Evolutionary conservation across 345 rosid species (phyloP).

Genomic region (Gynandropsis gynandra): DNA sequence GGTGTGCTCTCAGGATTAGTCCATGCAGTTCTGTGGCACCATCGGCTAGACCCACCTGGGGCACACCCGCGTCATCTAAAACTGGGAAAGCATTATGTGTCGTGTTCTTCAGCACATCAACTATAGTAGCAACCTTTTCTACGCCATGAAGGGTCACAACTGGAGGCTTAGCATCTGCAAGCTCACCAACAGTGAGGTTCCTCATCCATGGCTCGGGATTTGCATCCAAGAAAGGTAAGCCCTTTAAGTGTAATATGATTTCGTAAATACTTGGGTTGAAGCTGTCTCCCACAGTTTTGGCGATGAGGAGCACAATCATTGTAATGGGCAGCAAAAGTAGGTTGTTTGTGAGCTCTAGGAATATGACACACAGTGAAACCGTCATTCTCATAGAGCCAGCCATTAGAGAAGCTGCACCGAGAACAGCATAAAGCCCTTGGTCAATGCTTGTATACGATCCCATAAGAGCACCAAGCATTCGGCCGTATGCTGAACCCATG

Average conservation of each 20-base stretch:
- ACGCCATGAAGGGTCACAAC: constrained; percentile 60
- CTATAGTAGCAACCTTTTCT: constrained; percentile 69
- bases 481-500: constrained; percentile 82
- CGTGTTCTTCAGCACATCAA: constrained; percentile 67
- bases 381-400: constrained; percentile 99
- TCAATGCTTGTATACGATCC: constrained; percentile 75
- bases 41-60: constrained; percentile 32
- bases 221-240: constrained; percentile 88
- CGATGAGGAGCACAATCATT: constrained; percentile 78
- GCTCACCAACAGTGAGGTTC: constrained; percentile 73
- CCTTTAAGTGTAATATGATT: constrained; percentile 73
- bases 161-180: constrained; percentile 67
- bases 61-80: constrained; percentile 40
- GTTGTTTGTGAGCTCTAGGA: constrained; percentile 93
- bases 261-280: constrained; percentile 85
- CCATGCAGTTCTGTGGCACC: constrained; percentile 57
- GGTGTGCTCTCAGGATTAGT: constrained; percentile 74
- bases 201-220: constrained; percentile 98
- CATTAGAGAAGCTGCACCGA: constrained; percentile 98
- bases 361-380: constrained; percentile 86
- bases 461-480: constrained; percentile 68
- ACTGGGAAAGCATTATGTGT: constrained; percentile 74
- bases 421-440: constrained; percentile 80
- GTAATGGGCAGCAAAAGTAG: constrained; percentile 75
- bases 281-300: constrained; percentile 82